Base-by-base conservation (phyloP, 257 asterid genomes). In the Mentha longifolia region DNA sequence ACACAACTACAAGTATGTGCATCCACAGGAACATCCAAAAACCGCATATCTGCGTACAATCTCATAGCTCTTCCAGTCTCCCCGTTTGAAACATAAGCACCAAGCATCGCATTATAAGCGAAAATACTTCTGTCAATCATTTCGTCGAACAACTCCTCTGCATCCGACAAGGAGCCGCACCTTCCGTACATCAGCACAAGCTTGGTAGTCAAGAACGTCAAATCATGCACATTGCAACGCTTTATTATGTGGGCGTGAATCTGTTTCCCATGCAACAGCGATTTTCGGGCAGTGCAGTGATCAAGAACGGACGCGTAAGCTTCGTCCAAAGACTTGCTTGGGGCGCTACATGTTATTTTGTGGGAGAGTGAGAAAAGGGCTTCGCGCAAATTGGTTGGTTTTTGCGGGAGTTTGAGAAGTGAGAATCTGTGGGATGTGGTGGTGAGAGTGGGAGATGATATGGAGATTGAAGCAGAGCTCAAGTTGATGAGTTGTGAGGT, bases 31-130 rank as follows among this genome's bases (percentile, higher is more conserved):
- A 87, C 65, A 71, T 77, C 89, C 47, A 42, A 69, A 70, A 67
- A 66, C 50, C 91, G 84, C 92, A 91, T 86, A 20, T 74, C 79
- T 7, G 70, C 67, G 19, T 84, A 91, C 66, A 91, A 64, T 75
- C 79, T 78, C 67, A 93, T 72, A 25, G 96, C 96, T 77, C 43
- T 56, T 58, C 67, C 16, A 37, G 82, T 78, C 63, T 80, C 78
- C 42, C 79, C 83, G 55, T 79, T 82, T 4, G 84, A 69, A 33
- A 85, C 81, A 61, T 76, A 91, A 65, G 96, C 97, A 61, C 97
- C 96, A 73, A 89, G 76, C 82, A 89, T 85, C 22, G 92, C 98
- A 72, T 94, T 91, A 85, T 89, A 89, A 12, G 97, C 80, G 46
- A 88, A 94, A 51, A 86, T 43, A 60, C 78, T 86, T 77, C 86